Evolutionary conservation across 345 rosid species (phyloP).

Genomic region (Carallia pectinifolia): DNA sequence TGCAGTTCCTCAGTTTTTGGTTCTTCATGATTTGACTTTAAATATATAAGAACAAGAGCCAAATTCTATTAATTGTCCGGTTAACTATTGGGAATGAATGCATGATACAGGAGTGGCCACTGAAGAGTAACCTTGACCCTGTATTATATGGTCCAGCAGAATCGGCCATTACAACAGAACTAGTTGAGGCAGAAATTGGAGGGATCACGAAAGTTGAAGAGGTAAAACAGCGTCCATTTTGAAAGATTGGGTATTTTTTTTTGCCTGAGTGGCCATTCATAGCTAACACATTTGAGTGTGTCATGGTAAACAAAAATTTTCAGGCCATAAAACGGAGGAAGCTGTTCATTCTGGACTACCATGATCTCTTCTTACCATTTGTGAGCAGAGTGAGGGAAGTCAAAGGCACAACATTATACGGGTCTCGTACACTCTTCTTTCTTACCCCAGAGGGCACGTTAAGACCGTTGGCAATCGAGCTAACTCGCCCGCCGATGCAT

Average conservation of each 20-base stretch:
- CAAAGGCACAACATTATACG: conserved; percentile 50
- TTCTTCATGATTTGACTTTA: no score
- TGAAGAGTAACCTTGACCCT: conserved; percentile 72
- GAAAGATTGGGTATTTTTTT: neutral
- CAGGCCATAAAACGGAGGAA: conserved; percentile 47
- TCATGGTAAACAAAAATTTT: neutral
- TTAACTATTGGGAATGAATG: no score
- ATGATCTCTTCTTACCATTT: conserved; percentile 56
- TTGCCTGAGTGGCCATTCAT: neutral
- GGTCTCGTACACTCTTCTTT: conserved; percentile 66
- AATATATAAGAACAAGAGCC: no score
- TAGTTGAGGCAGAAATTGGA: conserved; percentile 48
- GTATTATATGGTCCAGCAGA: conserved; percentile 53
- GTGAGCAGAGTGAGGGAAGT: conserved; percentile 60
- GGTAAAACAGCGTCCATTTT: conserved; percentile 33
- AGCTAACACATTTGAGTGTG: neutral
- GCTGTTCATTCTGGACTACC: conserved; percentile 57
- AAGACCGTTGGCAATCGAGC: conserved; percentile 63
- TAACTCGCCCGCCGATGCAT: conserved; percentile 49
- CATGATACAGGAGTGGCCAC: conserved; percentile 70
- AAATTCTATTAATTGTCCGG: no score
- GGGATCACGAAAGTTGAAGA: conserved; percentile 51
- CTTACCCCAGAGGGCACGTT: conserved; percentile 48
- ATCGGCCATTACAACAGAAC: conserved; percentile 62
- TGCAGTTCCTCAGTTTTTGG: neutral